These are phyloP conservation scores for Papiliotrema nemorosa DNA, from an alignment of 1,284 basidiomycete genomes.

Conservation along the genomic window DNA sequence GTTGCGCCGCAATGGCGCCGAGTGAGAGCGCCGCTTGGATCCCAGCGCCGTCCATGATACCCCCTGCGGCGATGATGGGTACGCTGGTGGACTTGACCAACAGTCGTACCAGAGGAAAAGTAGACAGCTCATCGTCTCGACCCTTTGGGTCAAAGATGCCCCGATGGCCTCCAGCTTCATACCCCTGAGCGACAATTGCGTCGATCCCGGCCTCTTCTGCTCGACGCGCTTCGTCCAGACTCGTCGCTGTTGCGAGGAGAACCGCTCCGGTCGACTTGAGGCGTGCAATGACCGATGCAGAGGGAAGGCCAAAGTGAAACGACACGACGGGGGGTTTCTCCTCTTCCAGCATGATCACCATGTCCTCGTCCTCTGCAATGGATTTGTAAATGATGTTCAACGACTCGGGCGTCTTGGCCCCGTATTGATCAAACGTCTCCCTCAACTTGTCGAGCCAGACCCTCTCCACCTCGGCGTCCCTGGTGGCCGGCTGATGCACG, in stretches of 20 bases:
- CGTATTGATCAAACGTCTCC: slow-evolving; percentile 21
- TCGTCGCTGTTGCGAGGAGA: slow-evolving; percentile 31
- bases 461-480: slow-evolving; percentile 9
- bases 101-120: slow-evolving; percentile 19
- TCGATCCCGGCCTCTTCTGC: slow-evolving; percentile 30
- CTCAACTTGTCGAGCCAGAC: slow-evolving; percentile 25
- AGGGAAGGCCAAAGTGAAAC: slow-evolving; percentile 43
- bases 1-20: slow-evolving; percentile 33
- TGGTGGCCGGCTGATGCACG: slow-evolving; percentile 17
- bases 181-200: slow-evolving; percentile 37
- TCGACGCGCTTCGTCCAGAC: slow-evolving; percentile 22
- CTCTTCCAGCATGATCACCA: slow-evolving; percentile 31
- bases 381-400: slow-evolving; percentile 27
- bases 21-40: slow-evolving; percentile 19
- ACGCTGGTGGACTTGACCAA: slow-evolving; percentile 12
- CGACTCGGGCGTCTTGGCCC: slow-evolving; percentile 14
- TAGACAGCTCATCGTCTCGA: slow-evolving; percentile 27
- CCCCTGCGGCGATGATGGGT: slow-evolving; percentile 39
- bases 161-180: slow-evolving; percentile 41
- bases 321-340: slow-evolving; percentile 28
- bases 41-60: slow-evolving; percentile 34
- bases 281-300: slow-evolving; percentile 7
- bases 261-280: slow-evolving; percentile 22
- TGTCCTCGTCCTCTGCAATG: slow-evolving; percentile 27
- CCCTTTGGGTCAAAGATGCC: slow-evolving; percentile 31